Conservation (phyloP, 1,139 yeast species). For the Kodamaea derodonti region DNA sequence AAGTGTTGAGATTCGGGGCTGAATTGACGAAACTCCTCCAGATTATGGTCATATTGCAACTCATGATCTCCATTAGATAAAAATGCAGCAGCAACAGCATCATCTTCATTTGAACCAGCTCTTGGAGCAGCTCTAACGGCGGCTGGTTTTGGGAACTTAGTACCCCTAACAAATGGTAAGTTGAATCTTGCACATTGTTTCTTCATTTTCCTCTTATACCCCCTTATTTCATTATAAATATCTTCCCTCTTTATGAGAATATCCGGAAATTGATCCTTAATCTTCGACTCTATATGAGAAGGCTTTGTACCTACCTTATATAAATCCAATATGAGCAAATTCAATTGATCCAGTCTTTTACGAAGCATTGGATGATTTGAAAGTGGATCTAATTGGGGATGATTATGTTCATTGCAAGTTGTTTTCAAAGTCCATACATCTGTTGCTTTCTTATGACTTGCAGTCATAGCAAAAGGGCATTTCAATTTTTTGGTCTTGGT, state of each 20-base stretch:
- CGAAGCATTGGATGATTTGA: constrained; percentile 57
- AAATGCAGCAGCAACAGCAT: constrained; percentile 17
- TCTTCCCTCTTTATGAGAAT: constrained; percentile 55
- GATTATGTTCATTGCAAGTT: constrained; percentile 56
- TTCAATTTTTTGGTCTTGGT: constrained; percentile 51
- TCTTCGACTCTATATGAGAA: constrained; percentile 51
- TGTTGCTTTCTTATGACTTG: constrained; percentile 47
- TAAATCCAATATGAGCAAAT: constrained; percentile 48
- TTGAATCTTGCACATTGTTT: constrained; percentile 26
- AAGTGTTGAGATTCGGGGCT: constrained; percentile 38
- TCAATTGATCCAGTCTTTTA: constrained; percentile 51
- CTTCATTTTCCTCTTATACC: constrained; percentile 52
- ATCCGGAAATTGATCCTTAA: constrained; percentile 52
- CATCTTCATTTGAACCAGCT: constrained; percentile 18
- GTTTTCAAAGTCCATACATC: constrained; percentile 53
- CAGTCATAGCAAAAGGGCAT: constrained; percentile 59
- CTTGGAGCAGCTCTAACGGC: not conserved
- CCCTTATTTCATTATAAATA: constrained; percentile 55
- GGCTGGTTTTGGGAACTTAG: not conserved
- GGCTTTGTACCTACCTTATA: constrained; percentile 58
- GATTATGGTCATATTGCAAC: constrained; percentile 24
- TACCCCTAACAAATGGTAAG: constrained; percentile 2
- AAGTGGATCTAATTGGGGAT: constrained; percentile 55
- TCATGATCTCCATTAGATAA: constrained; percentile 18
- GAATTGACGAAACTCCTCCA: constrained; percentile 37